phyloP scores from a whole-genome alignment of 495 filamentous ascomycete genomes.

The Margaritispora aquatica region DNA sequence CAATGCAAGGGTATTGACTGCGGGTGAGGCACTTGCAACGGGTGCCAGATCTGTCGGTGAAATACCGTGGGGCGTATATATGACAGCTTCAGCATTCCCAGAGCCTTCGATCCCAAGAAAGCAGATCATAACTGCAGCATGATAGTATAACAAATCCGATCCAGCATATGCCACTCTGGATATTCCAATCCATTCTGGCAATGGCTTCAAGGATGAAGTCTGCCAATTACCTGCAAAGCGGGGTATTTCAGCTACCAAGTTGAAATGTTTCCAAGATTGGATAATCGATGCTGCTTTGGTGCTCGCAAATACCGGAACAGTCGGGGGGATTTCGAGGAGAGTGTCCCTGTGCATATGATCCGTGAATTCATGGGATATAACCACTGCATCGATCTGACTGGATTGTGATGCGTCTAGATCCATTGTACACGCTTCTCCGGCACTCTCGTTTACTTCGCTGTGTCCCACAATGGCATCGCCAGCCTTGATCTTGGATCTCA shows the following conservation, averaged over 20 bases:
- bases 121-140: conserved; percentile 44
- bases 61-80: conserved; percentile 55
- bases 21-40: conserved; percentile 30
- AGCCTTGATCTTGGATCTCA: neutral
- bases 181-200: conserved; percentile 47
- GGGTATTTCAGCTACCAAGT: conserved; percentile 25
- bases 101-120: conserved; percentile 27
- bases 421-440: conserved; percentile 8
- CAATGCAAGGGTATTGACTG: conserved; percentile 39
- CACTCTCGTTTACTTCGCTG: neutral
- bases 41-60: conserved; percentile 27
- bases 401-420: conserved; percentile 8
- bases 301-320: conserved; percentile 44
- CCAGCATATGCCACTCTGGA: conserved; percentile 35
- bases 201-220: conserved; percentile 23
- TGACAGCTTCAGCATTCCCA: conserved; percentile 34
- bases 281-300: conserved; percentile 41
- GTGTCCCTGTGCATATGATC: conserved; percentile 52
- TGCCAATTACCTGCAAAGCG: conserved; percentile 14
- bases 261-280: conserved; percentile 42
- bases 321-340: conserved; percentile 37
- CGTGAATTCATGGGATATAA: conserved; percentile 50
- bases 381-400: conserved; percentile 38
- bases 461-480: neutral
- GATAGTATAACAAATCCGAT: conserved; percentile 40